Percentiles rank a stretch among this genome's conserved stretches.
These are phyloP conservation scores for Cucurbita pepo DNA, from an alignment of 306 rosid genomes.

Conservation along the genomic window DNA sequence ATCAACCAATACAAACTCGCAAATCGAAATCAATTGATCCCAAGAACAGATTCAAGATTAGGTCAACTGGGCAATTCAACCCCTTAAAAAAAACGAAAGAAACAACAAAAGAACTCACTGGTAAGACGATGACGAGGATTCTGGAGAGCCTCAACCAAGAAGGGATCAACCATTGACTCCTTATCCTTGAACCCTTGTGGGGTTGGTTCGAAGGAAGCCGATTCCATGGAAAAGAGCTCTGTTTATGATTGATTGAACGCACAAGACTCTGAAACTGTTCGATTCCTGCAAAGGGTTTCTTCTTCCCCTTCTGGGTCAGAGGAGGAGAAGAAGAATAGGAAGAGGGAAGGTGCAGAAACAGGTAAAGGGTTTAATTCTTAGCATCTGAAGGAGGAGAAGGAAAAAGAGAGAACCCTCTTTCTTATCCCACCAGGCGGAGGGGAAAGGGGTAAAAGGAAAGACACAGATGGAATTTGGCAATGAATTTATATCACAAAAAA, in stretches of 20 bases:
- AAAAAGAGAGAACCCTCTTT: conserved; percentile 1
- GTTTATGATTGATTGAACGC: no score
- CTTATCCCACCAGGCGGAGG: neutral
- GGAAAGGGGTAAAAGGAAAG: neutral
- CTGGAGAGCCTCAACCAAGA: conserved; percentile 83
- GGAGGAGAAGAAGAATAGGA: conserved; percentile 3
- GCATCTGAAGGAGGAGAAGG: neutral
- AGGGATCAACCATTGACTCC: conserved; percentile 80
- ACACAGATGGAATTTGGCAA: neutral
- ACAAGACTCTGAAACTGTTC: neutral
- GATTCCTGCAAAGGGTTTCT: neutral
- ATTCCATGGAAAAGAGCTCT: conserved; percentile 15
- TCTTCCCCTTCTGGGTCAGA: conserved; percentile 8
- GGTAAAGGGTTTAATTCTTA: neutral
- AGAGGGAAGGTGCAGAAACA: conserved; percentile 8
- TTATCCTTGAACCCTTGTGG: conserved; percentile 35
- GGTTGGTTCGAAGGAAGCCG: conserved; percentile 25
- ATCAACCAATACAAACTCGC: neutral
- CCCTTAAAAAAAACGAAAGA: neutral
- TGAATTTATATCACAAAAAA: neutral
- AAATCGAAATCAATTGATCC: neutral
- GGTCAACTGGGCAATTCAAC: neutral
- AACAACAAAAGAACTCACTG: conserved; percentile 20
- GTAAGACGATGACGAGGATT: conserved; percentile 92
- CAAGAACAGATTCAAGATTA: neutral